phyloP scores from a whole-genome alignment of 768 basidiomycete genomes.

The Lentinus tigrinus region DNA sequence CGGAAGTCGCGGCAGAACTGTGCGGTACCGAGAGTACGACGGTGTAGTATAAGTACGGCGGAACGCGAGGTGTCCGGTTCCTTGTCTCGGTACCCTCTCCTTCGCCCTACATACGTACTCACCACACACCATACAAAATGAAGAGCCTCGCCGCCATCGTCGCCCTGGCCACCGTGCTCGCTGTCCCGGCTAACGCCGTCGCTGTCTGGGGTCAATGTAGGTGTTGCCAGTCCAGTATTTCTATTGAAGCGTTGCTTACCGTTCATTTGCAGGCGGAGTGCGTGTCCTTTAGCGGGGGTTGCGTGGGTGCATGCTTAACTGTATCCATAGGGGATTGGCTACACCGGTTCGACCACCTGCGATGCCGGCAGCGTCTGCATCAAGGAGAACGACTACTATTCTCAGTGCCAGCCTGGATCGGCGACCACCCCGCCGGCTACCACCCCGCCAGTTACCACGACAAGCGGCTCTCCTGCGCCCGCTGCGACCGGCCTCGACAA shows the following conservation, averaged over 20 bases:
- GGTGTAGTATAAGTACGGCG: neutral
- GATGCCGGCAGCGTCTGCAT: conserved; percentile 35
- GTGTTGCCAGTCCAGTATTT: conserved; percentile 2
- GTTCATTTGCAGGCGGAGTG: conserved; percentile 25
- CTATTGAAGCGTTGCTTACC: neutral
- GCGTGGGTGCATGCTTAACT: neutral
- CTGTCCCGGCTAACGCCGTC: conserved; percentile 24
- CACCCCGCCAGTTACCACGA: conserved; percentile 1
- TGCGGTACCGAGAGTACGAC: neutral
- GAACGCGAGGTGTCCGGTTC: neutral
- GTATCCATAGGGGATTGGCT: conserved; percentile 26
- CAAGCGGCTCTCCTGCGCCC: conserved; percentile 14
- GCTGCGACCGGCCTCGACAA: conserved; percentile 26
- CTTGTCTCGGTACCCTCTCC: neutral
- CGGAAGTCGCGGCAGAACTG: neutral
- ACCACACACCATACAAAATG: conserved; percentile 10
- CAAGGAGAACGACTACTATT: conserved; percentile 32
- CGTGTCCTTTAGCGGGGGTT: neutral
- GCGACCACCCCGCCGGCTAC: conserved; percentile 16
- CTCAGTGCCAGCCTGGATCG: conserved; percentile 32
- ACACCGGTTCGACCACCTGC: conserved; percentile 34
- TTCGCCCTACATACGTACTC: neutral
- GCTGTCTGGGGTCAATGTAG: conserved; percentile 39
- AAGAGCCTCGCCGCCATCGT: conserved; percentile 25
- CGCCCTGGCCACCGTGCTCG: conserved; percentile 20